A percentile compares a stretch with the other conserved stretches of the same genome.
Evolutionary conservation across 2,329 filamentous ascomycete species (phyloP).

Genomic region (Endothia cerciana): DNA sequence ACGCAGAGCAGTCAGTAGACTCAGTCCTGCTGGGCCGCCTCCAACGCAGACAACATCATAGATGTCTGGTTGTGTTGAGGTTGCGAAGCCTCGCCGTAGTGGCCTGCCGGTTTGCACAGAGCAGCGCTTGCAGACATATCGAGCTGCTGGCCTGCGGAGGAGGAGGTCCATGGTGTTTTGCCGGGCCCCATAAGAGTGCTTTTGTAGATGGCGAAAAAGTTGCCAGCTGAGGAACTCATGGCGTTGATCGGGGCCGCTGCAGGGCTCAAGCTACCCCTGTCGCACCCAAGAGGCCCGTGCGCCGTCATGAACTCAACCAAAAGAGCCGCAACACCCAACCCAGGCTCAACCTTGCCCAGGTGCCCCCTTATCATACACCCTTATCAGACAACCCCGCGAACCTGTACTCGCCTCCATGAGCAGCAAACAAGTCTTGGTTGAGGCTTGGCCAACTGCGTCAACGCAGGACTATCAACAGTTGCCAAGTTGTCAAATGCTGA

Average conservation of each 20-base stretch:
- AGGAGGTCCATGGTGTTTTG: constrained; percentile 33
- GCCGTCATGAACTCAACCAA: neutral
- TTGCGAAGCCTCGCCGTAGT: constrained; percentile 47
- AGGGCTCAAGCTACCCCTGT: constrained; percentile 26
- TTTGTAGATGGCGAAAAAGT: neutral
- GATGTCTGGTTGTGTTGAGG: constrained; percentile 63
- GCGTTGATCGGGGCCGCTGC: constrained; percentile 17
- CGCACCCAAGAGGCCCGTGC: constrained; percentile 16
- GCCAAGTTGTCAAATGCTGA: neutral
- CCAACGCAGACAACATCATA: constrained; percentile 94
- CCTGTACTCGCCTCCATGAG: neutral
- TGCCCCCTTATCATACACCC: neutral
- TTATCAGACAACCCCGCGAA: neutral
- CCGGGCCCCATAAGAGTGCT: too few relatives aligned
- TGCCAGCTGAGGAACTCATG: neutral
- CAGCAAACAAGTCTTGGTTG: neutral
- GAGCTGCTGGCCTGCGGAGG: constrained; percentile 33
- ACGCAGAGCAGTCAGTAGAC: constrained; percentile 78
- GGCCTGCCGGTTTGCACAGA: constrained; percentile 41
- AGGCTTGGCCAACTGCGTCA: neutral
- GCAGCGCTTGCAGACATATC: constrained; percentile 54
- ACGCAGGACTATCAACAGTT: neutral
- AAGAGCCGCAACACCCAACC: neutral
- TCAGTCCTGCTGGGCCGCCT: constrained; percentile 86
- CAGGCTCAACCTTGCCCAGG: too few relatives aligned